Base-by-base conservation (phyloP, 768 basidiomycete genomes). In the Naganishia antarctica region DNA sequence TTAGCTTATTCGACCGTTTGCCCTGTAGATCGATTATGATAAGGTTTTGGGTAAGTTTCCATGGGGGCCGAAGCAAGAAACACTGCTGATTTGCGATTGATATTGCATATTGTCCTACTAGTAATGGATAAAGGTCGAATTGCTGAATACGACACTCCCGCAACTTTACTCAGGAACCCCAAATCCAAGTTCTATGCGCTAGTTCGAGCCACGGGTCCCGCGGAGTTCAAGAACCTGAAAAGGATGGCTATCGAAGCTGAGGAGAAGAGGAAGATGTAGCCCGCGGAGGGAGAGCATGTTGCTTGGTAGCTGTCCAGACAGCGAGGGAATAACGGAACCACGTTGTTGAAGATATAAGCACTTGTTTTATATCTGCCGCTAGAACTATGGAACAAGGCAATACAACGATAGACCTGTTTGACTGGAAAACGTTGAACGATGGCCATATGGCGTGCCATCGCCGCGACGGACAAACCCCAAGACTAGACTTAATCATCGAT, bases 91-190 rank as follows among this genome's bases (percentile, higher is more conserved):
- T 60, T 69, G 43, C 28, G 45, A n/a, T 40, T 26, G 11, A 5
- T 44, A 44, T n/a, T n/a, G 11, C 9, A 15, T 44, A 44, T 11
- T 18, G 6, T 4, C 1, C 37, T 57, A 5, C 48, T 31, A 45
- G 66, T 69, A 21, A 70, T 91, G 26, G 89, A 90, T 49, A 81
- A 88, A 73, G 90, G 90, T 4, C 82, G 82, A 1, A 88, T 92
- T 47, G 81, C 83, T 4, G 90, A 91, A 71, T 91, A 86, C 70
- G 87, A 71, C 25, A 68, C 67, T 53, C 76, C 76, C 3, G 72
- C 72, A 1, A 73, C 70, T 37, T 48, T 77, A 29, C 64, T 77
- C 11, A 66, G 72, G 15, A 69, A 77, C 60, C 68, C 67, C 34
- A 69, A 69, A 25, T 77, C 76, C 34, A 68, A 69, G 43, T 77